Base-by-base conservation (phyloP, 305 asterid genomes). In the Lippia alba region DNA sequence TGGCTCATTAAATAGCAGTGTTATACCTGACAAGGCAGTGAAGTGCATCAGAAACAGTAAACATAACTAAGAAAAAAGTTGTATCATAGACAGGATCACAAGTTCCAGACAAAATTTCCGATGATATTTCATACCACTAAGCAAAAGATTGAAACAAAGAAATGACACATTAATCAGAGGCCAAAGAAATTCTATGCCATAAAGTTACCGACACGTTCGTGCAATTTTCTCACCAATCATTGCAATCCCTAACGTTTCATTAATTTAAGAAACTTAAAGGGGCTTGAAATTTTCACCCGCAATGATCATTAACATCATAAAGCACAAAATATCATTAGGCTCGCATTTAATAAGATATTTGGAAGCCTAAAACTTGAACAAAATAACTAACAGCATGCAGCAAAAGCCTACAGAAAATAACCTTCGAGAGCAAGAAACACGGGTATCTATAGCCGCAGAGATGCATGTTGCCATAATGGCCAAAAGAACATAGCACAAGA, bases 1-100 rank as follows among this genome's bases (percentile, higher is more conserved):
- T 73, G 99, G 96, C 89, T 95, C 99, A 64, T 79, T 95, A 80
- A 90, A 92, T 74, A 95, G 86, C 79, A 95, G 86, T 3, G 98
- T 89, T 74, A 95, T 77, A 79, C 99, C 99, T 95, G 85, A 78
- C 39, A 75, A 69, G 59, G 61, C 74, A 59, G 20, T 41, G 63
- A 56, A 76, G 44, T 56, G 73, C 62, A 73, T 83, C 75, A 79
- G 77, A 32, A 79, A 69, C 64, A 54, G 19, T 51, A 34, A 59
- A 18, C 54, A 14, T 3, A 40, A 20, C 66, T 14, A 48, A 50
- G 46, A 46, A 16, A 56, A 34, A 12, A 56, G 44, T 15, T 6
- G n/a, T 36, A 40, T 45, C 45, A 17, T 17, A 66, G 15, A 51
- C 59, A 64, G 54, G 39, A 45, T 40, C 15, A 58, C 39, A 41